Conservation (phyloP, 768 basidiomycete genomes). For the Trametes cubensis region DNA sequence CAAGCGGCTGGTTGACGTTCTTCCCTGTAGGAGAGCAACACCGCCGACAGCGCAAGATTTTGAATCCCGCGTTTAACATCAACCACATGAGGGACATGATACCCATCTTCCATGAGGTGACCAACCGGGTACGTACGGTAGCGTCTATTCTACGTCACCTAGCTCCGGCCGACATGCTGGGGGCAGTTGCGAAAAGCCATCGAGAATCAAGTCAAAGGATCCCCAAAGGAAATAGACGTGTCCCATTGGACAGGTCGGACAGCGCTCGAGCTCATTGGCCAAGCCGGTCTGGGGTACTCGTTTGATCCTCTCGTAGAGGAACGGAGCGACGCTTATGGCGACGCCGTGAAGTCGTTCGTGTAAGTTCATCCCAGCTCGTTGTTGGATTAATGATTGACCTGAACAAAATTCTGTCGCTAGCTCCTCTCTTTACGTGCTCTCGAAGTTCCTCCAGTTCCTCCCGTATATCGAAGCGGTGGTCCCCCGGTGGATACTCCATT, state of each 20-base stretch:
- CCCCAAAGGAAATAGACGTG: too few relatives aligned
- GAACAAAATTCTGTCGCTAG: neutral
- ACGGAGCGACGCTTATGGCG: constrained; percentile 13
- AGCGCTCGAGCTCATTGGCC: too few relatives aligned
- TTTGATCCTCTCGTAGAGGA: constrained; percentile 41
- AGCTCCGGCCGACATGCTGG: too few relatives aligned
- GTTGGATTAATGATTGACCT: too few relatives aligned
- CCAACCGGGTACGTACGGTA: constrained; percentile 32
- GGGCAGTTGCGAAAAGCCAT: too few relatives aligned
- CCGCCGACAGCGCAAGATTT: constrained; percentile 27
- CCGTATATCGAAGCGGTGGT: constrained; percentile 16
- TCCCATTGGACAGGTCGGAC: too few relatives aligned
- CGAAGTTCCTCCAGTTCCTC: constrained; percentile 1
- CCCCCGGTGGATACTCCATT: constrained; percentile 3
- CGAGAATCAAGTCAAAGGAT: too few relatives aligned
- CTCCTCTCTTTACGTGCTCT: constrained; percentile 1
- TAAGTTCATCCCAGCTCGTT: neutral
- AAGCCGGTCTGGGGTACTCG: constrained; percentile 44
- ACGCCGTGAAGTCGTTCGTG: constrained; percentile 34
- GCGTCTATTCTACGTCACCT: too few relatives aligned
- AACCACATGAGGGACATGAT: constrained; percentile 29
- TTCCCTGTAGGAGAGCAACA: constrained; percentile 24
- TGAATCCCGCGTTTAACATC: constrained; percentile 29
- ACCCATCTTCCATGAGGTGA: constrained; percentile 28
- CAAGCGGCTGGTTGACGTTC: neutral